phyloP scores from a whole-genome alignment of 163 green algal species.

The Coccomyxa subellipsoidea region DNA sequence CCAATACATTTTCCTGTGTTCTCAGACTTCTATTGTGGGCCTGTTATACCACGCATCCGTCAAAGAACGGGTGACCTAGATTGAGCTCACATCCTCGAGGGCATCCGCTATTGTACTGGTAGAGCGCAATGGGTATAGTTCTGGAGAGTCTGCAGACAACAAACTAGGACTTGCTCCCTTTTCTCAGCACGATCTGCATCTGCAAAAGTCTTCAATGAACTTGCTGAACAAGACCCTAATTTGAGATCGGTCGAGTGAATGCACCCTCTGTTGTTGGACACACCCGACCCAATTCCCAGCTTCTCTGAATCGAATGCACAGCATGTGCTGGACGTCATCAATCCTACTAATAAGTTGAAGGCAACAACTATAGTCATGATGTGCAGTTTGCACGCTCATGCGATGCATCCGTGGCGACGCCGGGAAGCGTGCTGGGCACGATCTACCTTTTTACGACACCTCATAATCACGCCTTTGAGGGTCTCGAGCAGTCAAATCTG shows the following conservation, averaged over 20 bases:
- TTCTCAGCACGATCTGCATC: no score
- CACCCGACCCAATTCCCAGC: background rate
- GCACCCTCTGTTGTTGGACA: background rate
- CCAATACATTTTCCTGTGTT: conserved; percentile 64
- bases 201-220: no score
- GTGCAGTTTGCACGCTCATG: background rate
- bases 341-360: no score
- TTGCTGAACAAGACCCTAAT: background rate
- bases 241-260: background rate
- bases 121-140: no score
- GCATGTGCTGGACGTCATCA: no score
- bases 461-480: background rate
- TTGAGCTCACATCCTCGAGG: background rate
- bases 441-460: background rate
- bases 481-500: background rate
- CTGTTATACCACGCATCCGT: background rate
- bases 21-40: background rate
- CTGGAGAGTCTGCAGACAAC: no score
- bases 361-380: no score
- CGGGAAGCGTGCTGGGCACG: background rate
- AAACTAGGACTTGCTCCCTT: no score
- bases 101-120: no score
- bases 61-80: background rate
- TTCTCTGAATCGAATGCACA: background rate
- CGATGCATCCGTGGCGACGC: background rate